A percentile compares a stretch with the other conserved stretches of the same genome.
Evolutionary conservation across 805 yeast species (phyloP).

Genomic region (Pichia nakasei): DNA sequence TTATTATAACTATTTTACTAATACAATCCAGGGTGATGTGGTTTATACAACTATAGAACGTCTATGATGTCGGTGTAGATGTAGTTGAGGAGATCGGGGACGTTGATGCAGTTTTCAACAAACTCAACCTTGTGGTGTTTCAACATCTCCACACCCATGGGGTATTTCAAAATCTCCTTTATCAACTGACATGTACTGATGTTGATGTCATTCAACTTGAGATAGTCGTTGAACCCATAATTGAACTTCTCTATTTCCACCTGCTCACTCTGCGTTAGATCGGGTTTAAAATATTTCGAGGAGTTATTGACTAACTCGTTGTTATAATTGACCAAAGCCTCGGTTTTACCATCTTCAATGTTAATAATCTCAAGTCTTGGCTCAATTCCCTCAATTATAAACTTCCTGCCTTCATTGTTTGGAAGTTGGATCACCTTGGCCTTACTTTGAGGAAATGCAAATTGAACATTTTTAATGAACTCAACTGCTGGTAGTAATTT

Average conservation of each 20-base stretch:
- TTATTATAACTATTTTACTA: too few species aligned
- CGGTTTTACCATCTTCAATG: constrained; percentile 36
- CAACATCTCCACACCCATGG: constrained; percentile 27
- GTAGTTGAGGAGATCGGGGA: constrained; percentile 27
- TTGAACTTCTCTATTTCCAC: constrained; percentile 24
- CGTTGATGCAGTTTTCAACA: constrained; percentile 25
- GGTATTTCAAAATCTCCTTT: constrained; percentile 26
- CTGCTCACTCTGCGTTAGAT: constrained; percentile 19
- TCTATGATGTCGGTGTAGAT: constrained; percentile 16
- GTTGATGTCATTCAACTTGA: constrained; percentile 32
- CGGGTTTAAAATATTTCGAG: constrained; percentile 11
- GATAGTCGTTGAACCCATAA: constrained; percentile 26
- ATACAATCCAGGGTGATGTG: too few species aligned
- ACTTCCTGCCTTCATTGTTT: constrained; percentile 55
- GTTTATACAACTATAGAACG: neutral
- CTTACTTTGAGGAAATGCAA: constrained; percentile 78
- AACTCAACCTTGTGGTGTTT: constrained; percentile 25
- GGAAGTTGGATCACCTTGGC: constrained; percentile 83
- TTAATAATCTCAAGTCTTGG: constrained; percentile 62
- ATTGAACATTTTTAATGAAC: constrained; percentile 87
- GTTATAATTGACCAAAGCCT: constrained; percentile 22
- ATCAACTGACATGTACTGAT: constrained; percentile 30
- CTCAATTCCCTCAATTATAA: constrained; percentile 88
- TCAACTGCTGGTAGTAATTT: constrained; percentile 89
- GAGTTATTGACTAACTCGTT: constrained; percentile 7